phyloP scores from a whole-genome alignment of 768 basidiomycete species.

The Dictyophora rubrovolvata region DNA sequence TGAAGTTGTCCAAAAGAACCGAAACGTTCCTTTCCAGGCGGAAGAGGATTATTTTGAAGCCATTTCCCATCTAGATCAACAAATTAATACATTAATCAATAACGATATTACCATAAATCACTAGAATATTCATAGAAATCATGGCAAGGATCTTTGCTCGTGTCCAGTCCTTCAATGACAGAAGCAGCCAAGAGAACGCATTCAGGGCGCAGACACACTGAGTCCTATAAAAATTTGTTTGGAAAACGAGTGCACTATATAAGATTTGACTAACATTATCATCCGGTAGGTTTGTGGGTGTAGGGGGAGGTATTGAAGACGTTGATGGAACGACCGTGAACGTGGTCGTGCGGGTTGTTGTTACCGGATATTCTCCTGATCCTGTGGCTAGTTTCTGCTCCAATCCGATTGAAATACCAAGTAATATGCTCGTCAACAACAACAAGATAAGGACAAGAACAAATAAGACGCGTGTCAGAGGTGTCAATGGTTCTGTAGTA shows the following conservation, averaged over 20 bases:
- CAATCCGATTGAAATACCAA: constrained; percentile 87
- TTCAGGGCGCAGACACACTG: constrained; percentile 60
- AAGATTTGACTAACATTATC: constrained; percentile 27
- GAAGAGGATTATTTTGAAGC: constrained; percentile 73
- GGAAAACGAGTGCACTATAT: constrained; percentile 1
- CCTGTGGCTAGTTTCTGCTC: constrained; percentile 50
- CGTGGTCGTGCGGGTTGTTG: constrained; percentile 25
- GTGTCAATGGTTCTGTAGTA: constrained; percentile 63
- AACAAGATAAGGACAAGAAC: constrained; percentile 66
- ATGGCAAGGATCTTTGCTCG: constrained; percentile 83
- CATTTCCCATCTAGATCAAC: constrained; percentile 68
- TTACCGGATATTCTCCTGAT: constrained; percentile 17
- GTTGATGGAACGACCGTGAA: constrained; percentile 34
- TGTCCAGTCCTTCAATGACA: constrained; percentile 74
- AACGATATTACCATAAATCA: constrained; percentile 31
- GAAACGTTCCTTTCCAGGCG: constrained; percentile 69
- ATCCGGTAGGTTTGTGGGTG: constrained; percentile 40
- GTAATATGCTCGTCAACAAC: constrained; percentile 76
- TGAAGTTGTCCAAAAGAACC: constrained; percentile 65
- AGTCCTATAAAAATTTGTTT: constrained; percentile 24
- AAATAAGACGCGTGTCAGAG: constrained; percentile 75
- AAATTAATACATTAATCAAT: constrained; percentile 6
- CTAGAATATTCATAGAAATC: constrained; percentile 91
- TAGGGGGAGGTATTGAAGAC: constrained; percentile 37
- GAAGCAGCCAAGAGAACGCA: constrained; percentile 79